These are phyloP conservation scores for Alternaria atra DNA, from an alignment of 2,329 filamentous ascomycete species.

Conservation along the genomic window DNA sequence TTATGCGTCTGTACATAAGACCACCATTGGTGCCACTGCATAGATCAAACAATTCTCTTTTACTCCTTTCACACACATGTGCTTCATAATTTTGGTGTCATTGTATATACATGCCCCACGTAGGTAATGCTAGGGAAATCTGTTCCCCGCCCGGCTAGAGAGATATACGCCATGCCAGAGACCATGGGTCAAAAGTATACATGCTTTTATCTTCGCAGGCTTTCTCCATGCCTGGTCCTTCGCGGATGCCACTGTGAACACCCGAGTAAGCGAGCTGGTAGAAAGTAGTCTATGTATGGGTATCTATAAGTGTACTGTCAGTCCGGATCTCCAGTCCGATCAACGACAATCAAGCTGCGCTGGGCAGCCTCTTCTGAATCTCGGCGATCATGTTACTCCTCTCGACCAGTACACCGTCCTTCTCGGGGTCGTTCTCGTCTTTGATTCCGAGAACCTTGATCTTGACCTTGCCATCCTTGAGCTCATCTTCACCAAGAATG, in stretches of 20 bases:
- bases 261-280: neutral
- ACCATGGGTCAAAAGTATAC: neutral
- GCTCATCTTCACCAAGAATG: constrained; percentile 90
- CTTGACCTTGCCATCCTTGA: constrained; percentile 82
- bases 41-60: constrained; percentile 12
- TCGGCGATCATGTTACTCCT: constrained; percentile 70
- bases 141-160: neutral
- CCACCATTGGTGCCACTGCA: constrained; percentile 10
- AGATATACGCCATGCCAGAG: neutral
- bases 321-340: neutral
- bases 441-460: constrained; percentile 83
- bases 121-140: neutral
- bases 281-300: constrained; percentile 23
- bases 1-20: constrained; percentile 30
- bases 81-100: neutral
- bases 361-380: constrained; percentile 63
- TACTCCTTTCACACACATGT: constrained; percentile 2
- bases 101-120: neutral
- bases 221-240: neutral
- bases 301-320: constrained; percentile 13
- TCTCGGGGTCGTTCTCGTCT: constrained; percentile 83
- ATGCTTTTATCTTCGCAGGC: neutral
- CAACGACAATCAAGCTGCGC: constrained; percentile 18
- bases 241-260: neutral
- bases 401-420: constrained; percentile 82